Conservation (phyloP, 495 filamentous ascomycete species). For the Echria macrotheca region DNA sequence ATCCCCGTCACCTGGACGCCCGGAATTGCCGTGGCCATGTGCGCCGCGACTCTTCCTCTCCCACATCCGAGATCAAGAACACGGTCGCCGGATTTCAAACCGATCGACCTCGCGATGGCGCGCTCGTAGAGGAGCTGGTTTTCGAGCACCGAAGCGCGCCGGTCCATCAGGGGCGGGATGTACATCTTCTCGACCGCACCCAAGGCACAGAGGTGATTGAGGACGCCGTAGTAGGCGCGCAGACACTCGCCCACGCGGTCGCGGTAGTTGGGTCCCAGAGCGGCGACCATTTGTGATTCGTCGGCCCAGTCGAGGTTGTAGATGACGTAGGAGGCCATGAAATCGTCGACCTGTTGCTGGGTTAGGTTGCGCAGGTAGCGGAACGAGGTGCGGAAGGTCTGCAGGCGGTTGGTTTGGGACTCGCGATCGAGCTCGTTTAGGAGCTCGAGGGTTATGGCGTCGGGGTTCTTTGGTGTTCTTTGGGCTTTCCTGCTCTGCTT, state of each 20-base stretch:
- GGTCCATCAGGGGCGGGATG: slow-evolving; percentile 58
- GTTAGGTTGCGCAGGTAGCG: slow-evolving; percentile 53
- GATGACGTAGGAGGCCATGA: slow-evolving; percentile 63
- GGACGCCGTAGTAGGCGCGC: slow-evolving; percentile 55
- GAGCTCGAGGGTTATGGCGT: neutral
- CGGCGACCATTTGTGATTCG: slow-evolving; percentile 51
- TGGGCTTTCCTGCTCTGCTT: no score
- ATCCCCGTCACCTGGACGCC: slow-evolving; percentile 54
- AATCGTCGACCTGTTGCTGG: slow-evolving; percentile 55
- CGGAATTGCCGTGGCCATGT: slow-evolving; percentile 49
- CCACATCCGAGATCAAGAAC: slow-evolving; percentile 58
- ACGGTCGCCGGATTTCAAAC: slow-evolving; percentile 43
- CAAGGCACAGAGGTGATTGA: slow-evolving; percentile 62
- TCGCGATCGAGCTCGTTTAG: slow-evolving; percentile 34
- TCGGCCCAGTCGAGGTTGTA: slow-evolving; percentile 62
- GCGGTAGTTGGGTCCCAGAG: slow-evolving; percentile 54
- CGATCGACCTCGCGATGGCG: slow-evolving; percentile 50
- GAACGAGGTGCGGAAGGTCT: slow-evolving; percentile 51
- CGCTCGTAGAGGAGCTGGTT: slow-evolving; percentile 57
- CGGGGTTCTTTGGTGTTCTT: neutral
- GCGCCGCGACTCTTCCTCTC: slow-evolving; percentile 55
- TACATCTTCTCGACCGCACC: slow-evolving; percentile 67
- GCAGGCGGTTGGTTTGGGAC: slow-evolving; percentile 49
- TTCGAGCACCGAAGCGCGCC: slow-evolving; percentile 46
- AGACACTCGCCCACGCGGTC: slow-evolving; percentile 55